phyloP scores from a whole-genome alignment of 176 grass and related monocot genomes.

The bread wheat (Triticum aestivum) region IWGSC_CS_RefSeq_v2.1 NC_057804.1:517970455-517970954 shows the following conservation, averaged over 20 bases:
- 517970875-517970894: background rate
- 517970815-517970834: background rate
- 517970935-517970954: background rate
- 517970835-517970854: slow-evolving; percentile 48
- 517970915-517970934: background rate
- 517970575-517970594: background rate
- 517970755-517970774: background rate
- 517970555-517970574: background rate
- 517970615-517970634: background rate
- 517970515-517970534: no score
- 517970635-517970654: background rate
- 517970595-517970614: background rate
- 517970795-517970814: background rate
- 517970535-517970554: no score
- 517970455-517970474: no score
- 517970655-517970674: background rate
- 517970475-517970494: no score
- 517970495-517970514: no score
- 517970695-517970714: background rate
- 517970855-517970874: slow-evolving; percentile 39
- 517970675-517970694: background rate
- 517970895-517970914: background rate
- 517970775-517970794: background rate
- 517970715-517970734: background rate
- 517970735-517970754: background rate